Evolutionary conservation across 352 stramenopile genomes (phyloP).

Genomic region (Phytophthora constricta): DNA sequence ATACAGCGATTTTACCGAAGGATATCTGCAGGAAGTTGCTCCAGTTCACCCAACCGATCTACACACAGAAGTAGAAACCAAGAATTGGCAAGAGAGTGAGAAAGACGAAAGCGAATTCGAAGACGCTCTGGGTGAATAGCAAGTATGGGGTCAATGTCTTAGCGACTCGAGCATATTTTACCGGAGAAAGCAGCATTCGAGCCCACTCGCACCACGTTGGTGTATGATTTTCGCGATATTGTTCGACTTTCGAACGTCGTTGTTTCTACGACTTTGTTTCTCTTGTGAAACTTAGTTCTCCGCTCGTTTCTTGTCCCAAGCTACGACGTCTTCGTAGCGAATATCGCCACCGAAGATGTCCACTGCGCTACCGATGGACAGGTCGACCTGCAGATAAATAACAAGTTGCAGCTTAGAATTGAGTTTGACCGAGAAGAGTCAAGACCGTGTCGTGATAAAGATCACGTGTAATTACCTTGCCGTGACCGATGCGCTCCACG

Average conservation of each 20-base stretch:
- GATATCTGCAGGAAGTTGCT: slow-evolving; percentile 10
- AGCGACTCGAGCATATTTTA: not conserved
- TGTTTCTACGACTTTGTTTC: too few relatives aligned
- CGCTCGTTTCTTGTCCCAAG: slow-evolving; percentile 77
- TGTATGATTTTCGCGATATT: too few relatives aligned
- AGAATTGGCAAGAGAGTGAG: slow-evolving; percentile 8
- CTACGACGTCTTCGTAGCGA: slow-evolving; percentile 93
- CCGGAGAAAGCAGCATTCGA: not conserved
- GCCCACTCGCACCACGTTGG: not conserved
- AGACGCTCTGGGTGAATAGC: slow-evolving; percentile 39
- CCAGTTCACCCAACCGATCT: slow-evolving; percentile 21
- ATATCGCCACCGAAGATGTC: slow-evolving; percentile 97
- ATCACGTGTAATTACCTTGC: slow-evolving; percentile 61
- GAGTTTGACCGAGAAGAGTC: not conserved
- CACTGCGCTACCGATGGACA: slow-evolving; percentile 98
- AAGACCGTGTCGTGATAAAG: not conserved
- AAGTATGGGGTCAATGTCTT: not conserved
- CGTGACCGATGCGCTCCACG: slow-evolving; percentile 92
- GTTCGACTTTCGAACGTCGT: too few relatives aligned
- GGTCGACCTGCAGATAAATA: slow-evolving; percentile 93
- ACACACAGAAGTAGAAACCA: not conserved
- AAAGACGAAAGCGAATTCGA: slow-evolving; percentile 42
- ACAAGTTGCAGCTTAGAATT: not conserved
- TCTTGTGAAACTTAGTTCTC: slow-evolving; percentile 11
- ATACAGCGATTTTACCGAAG: slow-evolving; percentile 8